Evolutionary conservation across 2,329 filamentous ascomycete species (phyloP).

Genomic region (Pseudocercospora cruenta): DNA sequence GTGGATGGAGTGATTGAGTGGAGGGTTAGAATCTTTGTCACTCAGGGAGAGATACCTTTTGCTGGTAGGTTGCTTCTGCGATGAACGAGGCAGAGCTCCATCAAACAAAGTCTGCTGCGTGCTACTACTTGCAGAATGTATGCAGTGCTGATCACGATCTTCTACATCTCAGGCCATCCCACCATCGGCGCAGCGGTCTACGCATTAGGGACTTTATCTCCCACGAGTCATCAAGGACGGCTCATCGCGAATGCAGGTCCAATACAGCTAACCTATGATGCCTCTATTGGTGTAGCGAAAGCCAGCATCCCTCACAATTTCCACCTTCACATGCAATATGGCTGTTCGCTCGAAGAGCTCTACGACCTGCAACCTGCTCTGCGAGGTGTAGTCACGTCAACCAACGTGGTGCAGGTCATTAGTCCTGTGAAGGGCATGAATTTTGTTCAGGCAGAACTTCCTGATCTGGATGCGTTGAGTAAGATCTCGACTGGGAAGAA

Average conservation of each 20-base stretch:
- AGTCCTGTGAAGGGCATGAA: constrained; percentile 73
- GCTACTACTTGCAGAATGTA: too few relatives aligned
- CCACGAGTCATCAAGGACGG: constrained; percentile 35
- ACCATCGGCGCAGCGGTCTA: constrained; percentile 60
- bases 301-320: constrained; percentile 70
- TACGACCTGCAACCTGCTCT: constrained; percentile 44
- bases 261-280: constrained; percentile 43
- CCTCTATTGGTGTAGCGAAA: constrained; percentile 51
- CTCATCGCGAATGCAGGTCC: constrained; percentile 51
- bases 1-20: constrained; percentile 37
- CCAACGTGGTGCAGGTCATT: constrained; percentile 38
- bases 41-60: constrained; percentile 57
- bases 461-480: constrained; percentile 62
- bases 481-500: constrained; percentile 44
- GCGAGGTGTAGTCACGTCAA: constrained; percentile 5
- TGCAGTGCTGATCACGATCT: constrained; percentile 3
- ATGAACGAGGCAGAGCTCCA: background rate
- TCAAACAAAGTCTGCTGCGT: too few relatives aligned
- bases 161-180: constrained; percentile 58
- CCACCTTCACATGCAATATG: constrained; percentile 57
- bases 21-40: constrained; percentile 60
- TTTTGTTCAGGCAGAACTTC: constrained; percentile 68
- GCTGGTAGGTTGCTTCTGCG: constrained; percentile 39
- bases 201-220: constrained; percentile 42
- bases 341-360: constrained; percentile 38